Evolutionary conservation across 2,329 filamentous ascomycete species (phyloP), one percentile per base, ranked within the genome.

Genomic region (Apiospora sp.): DNA sequence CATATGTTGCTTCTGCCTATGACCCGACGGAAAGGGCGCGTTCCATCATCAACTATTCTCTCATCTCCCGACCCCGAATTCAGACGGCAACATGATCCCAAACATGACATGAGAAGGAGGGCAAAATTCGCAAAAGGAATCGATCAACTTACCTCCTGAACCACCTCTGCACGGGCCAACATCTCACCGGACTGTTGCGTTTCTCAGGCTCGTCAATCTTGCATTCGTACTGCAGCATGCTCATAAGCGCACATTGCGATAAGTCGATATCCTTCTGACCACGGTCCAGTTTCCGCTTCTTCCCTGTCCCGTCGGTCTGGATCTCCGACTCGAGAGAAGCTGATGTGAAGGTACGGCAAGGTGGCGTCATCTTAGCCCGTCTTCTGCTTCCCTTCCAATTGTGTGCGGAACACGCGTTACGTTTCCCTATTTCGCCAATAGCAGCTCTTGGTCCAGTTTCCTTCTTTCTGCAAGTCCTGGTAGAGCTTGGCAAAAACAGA

Each of bases 151-250:
- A 92, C 90, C 85, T 86, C 73, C 90, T 85, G 79, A 92, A 92
- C 78, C 89, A 84, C 72, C 90, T 86, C 78, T 88, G 85, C 54
- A 92, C 84, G 13, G 88, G 87, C 82, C 84, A 88, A 79, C 90
- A 92, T 72, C 82, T 81, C 64, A 90, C 87, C 0, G 84, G 80
- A 71, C 87, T 87, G 72, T 87, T 80, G 69, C 77, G 79, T 48
- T 80, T 78, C 67, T 84, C 81, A 19, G 88, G 87, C 49, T 84
- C 78, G 75, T 87, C 83, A 61, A 92, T 86, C 74, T 85, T 81
- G 79, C 90, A 92, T 58, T 87, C 85, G 80, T 90, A 92, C 82
- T 92, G 90, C 79, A 89, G 77, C 84, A 92, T 86, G 77, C 86
- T 84, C 72, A 90, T 79, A 72, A 92, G 83, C 78, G 89, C 85